Evolutionary conservation across 345 rosid genomes (phyloP).

Genomic region (Hirschfeldia incana): DNA sequence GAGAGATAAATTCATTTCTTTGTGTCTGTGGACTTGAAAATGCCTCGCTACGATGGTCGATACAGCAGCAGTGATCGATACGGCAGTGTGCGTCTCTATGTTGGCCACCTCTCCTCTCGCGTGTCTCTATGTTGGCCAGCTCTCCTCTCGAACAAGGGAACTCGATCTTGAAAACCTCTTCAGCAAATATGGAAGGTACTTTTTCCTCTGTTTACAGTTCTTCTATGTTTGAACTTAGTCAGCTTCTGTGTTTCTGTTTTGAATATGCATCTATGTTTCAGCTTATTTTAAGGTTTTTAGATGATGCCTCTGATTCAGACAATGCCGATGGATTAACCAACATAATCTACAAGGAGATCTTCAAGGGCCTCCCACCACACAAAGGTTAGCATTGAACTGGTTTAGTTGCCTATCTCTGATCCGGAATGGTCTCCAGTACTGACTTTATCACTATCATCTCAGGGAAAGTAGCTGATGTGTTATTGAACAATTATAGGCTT

Average conservation of each 20-base stretch:
- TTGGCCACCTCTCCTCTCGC: background rate
- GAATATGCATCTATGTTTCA: background rate
- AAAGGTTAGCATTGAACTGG: no score
- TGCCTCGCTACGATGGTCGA: conserved; percentile 54
- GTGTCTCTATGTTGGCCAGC: conserved; percentile 55
- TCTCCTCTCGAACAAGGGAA: conserved; percentile 51
- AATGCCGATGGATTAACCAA: no score
- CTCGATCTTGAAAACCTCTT: conserved; percentile 54
- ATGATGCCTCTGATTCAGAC: no score
- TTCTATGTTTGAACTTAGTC: background rate
- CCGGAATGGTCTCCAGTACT: no score
- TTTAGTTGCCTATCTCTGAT: no score
- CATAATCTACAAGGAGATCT: no score
- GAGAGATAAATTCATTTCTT: no score
- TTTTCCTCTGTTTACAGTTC: background rate
- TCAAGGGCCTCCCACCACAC: no score
- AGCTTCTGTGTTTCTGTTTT: background rate
- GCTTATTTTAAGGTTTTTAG: background rate
- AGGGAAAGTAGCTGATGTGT: no score
- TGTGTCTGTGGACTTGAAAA: conserved; percentile 32
- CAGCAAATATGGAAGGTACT: conserved; percentile 62
- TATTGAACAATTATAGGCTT: no score
- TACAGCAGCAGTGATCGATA: conserved; percentile 29
- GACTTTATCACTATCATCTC: no score
- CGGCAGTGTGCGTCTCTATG: background rate